phyloP scores from a whole-genome alignment of 2,329 filamentous ascomycete species.

The Mycosphaerella sp. region DNA sequence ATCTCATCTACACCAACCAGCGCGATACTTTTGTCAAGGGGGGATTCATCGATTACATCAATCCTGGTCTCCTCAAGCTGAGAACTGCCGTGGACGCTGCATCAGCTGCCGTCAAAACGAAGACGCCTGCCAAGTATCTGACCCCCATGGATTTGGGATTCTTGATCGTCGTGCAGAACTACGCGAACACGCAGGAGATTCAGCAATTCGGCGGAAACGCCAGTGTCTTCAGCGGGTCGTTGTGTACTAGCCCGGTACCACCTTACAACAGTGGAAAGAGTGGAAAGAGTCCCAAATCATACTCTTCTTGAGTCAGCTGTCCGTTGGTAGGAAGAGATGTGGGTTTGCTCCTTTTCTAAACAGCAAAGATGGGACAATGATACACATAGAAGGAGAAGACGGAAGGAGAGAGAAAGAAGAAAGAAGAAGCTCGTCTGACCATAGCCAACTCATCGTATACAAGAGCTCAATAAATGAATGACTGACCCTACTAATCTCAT shows the following conservation, averaged over 20 bases:
- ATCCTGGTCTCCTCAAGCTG: slow-evolving; percentile 7
- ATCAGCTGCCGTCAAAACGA: slow-evolving; percentile 2
- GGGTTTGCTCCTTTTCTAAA: no score
- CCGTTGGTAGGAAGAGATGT: no score
- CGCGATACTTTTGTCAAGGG: not conserved
- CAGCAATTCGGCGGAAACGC: slow-evolving; percentile 4
- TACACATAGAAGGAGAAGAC: no score
- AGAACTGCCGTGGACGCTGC: slow-evolving; percentile 7
- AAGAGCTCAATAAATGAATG: no score
- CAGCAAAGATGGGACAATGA: no score
- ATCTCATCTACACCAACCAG: slow-evolving; percentile 5
- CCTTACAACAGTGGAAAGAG: no score
- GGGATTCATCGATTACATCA: slow-evolving; percentile 4
- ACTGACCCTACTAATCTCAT: no score
- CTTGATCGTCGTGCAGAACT: slow-evolving; percentile 6
- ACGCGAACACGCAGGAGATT: slow-evolving; percentile 7
- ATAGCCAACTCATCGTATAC: no score
- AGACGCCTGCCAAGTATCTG: not conserved
- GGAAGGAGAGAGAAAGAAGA: no score
- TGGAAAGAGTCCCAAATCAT: no score
- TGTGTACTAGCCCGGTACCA: not conserved
- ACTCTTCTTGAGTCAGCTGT: no score
- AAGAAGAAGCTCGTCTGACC: no score
- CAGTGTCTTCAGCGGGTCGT: not conserved
- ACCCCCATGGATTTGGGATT: slow-evolving; percentile 4